These are phyloP conservation scores for Chaetomiaceae sp. DNA, from an alignment of 2,329 filamentous ascomycete genomes.

Conservation along the genomic window DNA sequence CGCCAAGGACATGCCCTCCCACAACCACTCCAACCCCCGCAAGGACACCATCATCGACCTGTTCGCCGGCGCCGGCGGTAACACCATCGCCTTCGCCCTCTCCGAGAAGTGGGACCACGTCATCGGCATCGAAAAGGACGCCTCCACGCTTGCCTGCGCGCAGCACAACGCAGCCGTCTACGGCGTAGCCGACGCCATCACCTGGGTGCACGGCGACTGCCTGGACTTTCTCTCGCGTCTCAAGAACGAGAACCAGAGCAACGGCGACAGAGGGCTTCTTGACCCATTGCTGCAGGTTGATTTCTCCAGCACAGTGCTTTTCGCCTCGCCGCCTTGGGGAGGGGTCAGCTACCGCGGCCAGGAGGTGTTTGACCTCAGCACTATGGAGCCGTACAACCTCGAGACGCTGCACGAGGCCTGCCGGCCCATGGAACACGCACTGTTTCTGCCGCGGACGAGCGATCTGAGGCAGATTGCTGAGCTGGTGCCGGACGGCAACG, in stretches of 20 bases:
- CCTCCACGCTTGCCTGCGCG: constrained; percentile 76
- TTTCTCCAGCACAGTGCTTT: constrained; percentile 42
- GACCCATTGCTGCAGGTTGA: constrained; percentile 41
- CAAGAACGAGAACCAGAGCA: constrained; percentile 14
- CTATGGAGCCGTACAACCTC: constrained; percentile 84
- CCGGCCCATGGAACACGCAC: constrained; percentile 55
- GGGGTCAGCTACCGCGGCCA: constrained; percentile 53
- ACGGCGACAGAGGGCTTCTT: constrained; percentile 22
- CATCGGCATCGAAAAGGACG: constrained; percentile 83
- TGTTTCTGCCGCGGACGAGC: constrained; percentile 84
- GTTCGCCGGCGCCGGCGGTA: constrained; percentile 89
- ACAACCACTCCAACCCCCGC: constrained; percentile 43
- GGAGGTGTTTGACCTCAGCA: constrained; percentile 74
- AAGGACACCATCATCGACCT: constrained; percentile 72
- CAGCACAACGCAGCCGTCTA: constrained; percentile 89
- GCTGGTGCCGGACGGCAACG: constrained; percentile 41
- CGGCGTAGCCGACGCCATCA: constrained; percentile 70
- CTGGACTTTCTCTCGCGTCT: constrained; percentile 62
- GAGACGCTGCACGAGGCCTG: constrained; percentile 60
- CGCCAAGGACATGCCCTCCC: constrained; percentile 61
- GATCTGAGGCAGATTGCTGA: constrained; percentile 73
- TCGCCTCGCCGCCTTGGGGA: constrained; percentile 59
- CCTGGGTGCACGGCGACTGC: constrained; percentile 83
- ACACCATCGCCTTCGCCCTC: constrained; percentile 88
- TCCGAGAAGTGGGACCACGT: constrained; percentile 75